Percentiles rank a stretch among this genome's conserved stretches.
These are phyloP conservation scores for Neurospora sp. DNA, from an alignment of 495 filamentous ascomycete genomes.

Conservation along the genomic window DNA sequence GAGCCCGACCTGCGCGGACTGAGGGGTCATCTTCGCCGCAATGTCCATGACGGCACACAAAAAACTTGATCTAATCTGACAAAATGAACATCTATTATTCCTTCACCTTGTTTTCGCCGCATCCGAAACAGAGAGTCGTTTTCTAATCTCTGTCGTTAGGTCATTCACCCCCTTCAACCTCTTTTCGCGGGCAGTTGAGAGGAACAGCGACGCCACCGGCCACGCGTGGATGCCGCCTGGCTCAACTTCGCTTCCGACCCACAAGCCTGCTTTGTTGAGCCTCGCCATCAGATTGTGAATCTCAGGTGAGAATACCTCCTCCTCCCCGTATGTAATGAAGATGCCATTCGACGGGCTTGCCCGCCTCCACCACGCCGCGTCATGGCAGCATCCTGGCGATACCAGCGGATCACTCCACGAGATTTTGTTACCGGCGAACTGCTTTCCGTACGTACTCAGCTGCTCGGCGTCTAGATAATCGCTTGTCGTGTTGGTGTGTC, in stretches of 20 bases:
- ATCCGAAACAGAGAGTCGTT: slow-evolving; percentile 13
- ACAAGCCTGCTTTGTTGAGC: slow-evolving; percentile 35
- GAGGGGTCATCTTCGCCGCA: slow-evolving; percentile 41
- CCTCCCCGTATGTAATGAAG: slow-evolving; percentile 54
- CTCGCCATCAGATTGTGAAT: slow-evolving; percentile 42
- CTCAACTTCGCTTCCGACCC: slow-evolving; percentile 41
- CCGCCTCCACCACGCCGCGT: slow-evolving; percentile 50
- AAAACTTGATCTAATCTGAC: slow-evolving; percentile 51
- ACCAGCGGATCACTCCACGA: slow-evolving; percentile 43
- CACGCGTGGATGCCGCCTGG: slow-evolving; percentile 63
- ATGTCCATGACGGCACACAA: slow-evolving; percentile 33
- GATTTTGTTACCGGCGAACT: slow-evolving; percentile 47
- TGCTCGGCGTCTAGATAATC: slow-evolving; percentile 48
- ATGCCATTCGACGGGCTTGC: slow-evolving; percentile 51
- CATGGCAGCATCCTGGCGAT: slow-evolving; percentile 57
- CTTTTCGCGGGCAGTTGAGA: slow-evolving; percentile 44
- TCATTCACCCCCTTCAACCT: slow-evolving; percentile 46
- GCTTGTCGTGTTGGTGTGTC: slow-evolving; percentile 46
- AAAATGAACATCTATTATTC: slow-evolving; percentile 1
- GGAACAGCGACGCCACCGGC: slow-evolving; percentile 63
- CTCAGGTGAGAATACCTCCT: slow-evolving; percentile 61
- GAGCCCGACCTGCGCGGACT: slow-evolving; percentile 15
- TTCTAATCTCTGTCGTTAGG: slow-evolving; percentile 42
- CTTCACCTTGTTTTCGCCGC: neutral
- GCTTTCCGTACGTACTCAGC: slow-evolving; percentile 51